Conservation (phyloP, 805 yeast genomes). For the Saturnispora diversa region DNA sequence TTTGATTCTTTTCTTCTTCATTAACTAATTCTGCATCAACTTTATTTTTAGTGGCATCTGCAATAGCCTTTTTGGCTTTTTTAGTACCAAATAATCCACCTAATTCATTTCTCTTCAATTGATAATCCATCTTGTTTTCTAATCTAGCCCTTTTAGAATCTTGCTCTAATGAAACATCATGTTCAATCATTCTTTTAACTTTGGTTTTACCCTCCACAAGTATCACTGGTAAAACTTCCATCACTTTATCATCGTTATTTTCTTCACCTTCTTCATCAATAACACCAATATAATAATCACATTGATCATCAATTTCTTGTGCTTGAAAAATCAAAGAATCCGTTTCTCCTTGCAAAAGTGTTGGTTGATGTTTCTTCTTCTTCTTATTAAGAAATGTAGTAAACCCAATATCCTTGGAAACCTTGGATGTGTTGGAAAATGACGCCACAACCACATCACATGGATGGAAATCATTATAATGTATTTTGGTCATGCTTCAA, state of each 20-base stretch:
- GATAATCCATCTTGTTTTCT: constrained; percentile 10
- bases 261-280: constrained; percentile 51
- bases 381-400: constrained; percentile 49
- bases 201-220: constrained; percentile 26
- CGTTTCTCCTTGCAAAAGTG: constrained; percentile 70
- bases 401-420: constrained; percentile 52
- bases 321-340: constrained; percentile 71
- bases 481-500: constrained; percentile 3
- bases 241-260: constrained; percentile 35
- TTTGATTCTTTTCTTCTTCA: constrained; percentile 60
- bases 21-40: constrained; percentile 73
- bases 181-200: constrained; percentile 25
- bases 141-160: constrained; percentile 11
- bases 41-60: constrained; percentile 71
- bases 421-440: constrained; percentile 70
- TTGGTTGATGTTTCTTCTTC: constrained; percentile 25
- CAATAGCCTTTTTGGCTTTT: constrained; percentile 86
- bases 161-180: constrained; percentile 13
- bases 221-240: constrained; percentile 43
- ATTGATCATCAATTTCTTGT: constrained; percentile 30
- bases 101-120: constrained; percentile 61
- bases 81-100: constrained; percentile 98
- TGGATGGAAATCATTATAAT: constrained; percentile 1
- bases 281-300: constrained; percentile 64
- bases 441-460: constrained; percentile 40